Base-by-base conservation (phyloP, 2,329 filamentous ascomycete species). In the Magnaporthales sp. region DNA sequence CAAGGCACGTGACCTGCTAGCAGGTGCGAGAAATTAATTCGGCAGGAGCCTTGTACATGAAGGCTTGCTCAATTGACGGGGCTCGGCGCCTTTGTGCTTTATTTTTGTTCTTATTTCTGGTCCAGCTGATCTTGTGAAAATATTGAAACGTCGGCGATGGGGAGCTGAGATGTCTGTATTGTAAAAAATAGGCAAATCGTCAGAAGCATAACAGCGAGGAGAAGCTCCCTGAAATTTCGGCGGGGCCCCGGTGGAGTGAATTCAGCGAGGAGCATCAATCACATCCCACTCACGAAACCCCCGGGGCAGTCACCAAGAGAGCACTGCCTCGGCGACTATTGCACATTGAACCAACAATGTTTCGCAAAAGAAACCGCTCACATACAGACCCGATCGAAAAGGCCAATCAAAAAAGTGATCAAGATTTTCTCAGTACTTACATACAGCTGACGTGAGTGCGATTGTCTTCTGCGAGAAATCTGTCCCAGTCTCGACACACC, bases 401-500 rank as follows among this genome's bases (percentile, higher is more conserved):
- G 29, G 84, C 81, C 22, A 86, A 86, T 68, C 70, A 70, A 27
- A 81, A 81, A 68, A 72, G 74, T 0, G 79, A 86, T 64, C 76
- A 79, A 0, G 77, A 79, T 0, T 88, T 88, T 70, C 70, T 84
- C 19, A 69, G 72, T 26, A 75, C 81, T 15, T 83, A 86, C 69
- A 68, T 87, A 9, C 75, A 77, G 51, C 78, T 80, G 22, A 77
- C 76, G 84, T 86, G 72, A 70, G 78, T 73, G 13, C 27, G 30
- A 19, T 8, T 24, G 13, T 31, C 2, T 38, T 27, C 51, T 22
- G 22, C 61, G 27, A 6, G 26, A 24, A 27, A 27, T 29, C 29
- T 22, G 22, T 24, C 9, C 1, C 29, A 29, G 11, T 27, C 32
- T 22, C 27, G 51, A n/a, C 56, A 15, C 9, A n/a, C 19, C 3